Evolutionary conservation across 2,329 filamentous ascomycete species (phyloP).

Genomic region (Alternaria consortialis): DNA sequence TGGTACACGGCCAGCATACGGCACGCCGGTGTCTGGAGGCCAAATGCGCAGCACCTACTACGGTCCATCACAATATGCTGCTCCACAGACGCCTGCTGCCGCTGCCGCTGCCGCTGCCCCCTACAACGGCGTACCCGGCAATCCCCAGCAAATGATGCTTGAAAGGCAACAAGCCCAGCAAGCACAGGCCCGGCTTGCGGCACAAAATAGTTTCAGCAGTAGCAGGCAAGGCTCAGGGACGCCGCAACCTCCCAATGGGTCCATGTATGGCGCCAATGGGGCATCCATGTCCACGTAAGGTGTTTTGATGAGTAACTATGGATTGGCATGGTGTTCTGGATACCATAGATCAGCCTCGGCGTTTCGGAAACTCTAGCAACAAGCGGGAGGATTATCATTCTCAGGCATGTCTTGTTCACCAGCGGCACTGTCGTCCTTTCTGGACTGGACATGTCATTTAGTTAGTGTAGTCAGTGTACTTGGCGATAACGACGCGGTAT

Average conservation of each 20-base stretch:
- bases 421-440: neutral
- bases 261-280: constrained; percentile 20
- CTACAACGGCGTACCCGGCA: constrained; percentile 32
- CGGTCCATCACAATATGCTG: constrained; percentile 44
- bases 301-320: constrained; percentile 7
- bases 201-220: constrained; percentile 46
- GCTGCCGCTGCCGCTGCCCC: constrained; percentile 21
- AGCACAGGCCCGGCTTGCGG: constrained; percentile 48
- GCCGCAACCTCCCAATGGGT: constrained; percentile 47
- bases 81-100: constrained; percentile 36
- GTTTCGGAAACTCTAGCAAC: constrained; percentile 18
- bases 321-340: constrained; percentile 21
- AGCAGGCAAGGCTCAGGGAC: constrained; percentile 48
- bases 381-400: constrained; percentile 1
- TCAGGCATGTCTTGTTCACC: constrained; percentile 1
- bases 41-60: constrained; percentile 49
- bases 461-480: constrained; percentile 2
- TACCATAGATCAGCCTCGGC: constrained; percentile 28
- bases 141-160: constrained; percentile 48
- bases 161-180: constrained; percentile 49
- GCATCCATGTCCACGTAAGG: constrained; percentile 35
- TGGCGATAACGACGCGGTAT: neutral
- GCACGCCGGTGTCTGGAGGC: constrained; percentile 37
- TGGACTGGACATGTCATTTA: constrained; percentile 4
- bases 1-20: constrained; percentile 39